Conservation (phyloP, 495 filamentous ascomycete genomes). For the Podospora sp. region DNA sequence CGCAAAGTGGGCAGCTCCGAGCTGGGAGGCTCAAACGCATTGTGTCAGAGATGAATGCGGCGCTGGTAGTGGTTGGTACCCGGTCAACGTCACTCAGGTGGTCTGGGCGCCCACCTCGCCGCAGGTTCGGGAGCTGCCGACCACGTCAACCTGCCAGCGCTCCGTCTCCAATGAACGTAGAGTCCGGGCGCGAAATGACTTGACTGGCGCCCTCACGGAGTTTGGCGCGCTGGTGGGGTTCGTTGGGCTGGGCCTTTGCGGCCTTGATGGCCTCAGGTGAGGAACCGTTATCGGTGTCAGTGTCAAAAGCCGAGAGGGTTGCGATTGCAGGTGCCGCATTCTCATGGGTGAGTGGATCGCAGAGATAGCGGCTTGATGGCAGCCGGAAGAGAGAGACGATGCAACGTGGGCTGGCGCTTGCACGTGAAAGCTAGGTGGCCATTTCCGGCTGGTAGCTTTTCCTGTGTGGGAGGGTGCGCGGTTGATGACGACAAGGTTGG, state of each 20-base stretch:
- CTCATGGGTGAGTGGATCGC: background rate
- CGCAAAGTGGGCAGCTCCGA: background rate
- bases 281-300: too few relatives aligned
- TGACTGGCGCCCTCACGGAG: background rate
- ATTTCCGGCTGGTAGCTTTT: slow-evolving; percentile 7
- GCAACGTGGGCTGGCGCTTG: slow-evolving; percentile 7
- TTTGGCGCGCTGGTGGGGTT: background rate
- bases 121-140: background rate
- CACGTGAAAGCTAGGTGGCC: slow-evolving; percentile 22
- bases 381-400: background rate
- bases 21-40: background rate
- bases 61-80: background rate
- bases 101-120: background rate
- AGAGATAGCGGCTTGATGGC: background rate
- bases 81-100: background rate
- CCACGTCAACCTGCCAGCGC: background rate
- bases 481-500: slow-evolving; percentile 23
- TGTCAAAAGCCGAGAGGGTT: too few relatives aligned
- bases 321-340: background rate
- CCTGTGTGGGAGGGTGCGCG: background rate
- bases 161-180: background rate
- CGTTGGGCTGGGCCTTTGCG: background rate
- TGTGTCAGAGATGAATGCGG: background rate
- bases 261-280: too few relatives aligned
- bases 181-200: background rate